phyloP scores from a whole-genome alignment of 805 yeast species.

The Starmerella potacharoeniae region DNA sequence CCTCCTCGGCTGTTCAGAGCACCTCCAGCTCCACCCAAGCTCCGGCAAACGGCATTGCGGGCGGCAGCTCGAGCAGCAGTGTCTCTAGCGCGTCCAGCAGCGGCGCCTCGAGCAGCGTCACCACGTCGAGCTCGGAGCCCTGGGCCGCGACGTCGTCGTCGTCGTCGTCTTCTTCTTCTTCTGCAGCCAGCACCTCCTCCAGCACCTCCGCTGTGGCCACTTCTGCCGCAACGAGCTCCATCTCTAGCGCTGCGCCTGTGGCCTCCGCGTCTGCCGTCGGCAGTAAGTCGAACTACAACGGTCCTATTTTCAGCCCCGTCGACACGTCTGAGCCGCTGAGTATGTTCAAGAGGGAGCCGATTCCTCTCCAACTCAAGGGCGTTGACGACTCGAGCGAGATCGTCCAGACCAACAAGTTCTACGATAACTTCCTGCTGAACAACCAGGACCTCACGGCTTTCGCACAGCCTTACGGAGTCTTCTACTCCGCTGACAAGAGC shows the following conservation, averaged over 20 bases:
- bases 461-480: constrained; percentile 57
- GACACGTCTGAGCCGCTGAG: constrained; percentile 37
- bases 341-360: constrained; percentile 37
- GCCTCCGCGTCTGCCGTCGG: constrained; percentile 7
- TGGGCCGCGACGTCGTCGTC: neutral
- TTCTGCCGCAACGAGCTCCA: neutral
- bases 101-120: neutral
- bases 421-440: constrained; percentile 50
- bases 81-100: neutral
- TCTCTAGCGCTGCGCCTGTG: neutral
- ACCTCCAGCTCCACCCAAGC: neutral
- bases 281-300: constrained; percentile 22
- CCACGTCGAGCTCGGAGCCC: neutral
- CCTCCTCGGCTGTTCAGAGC: neutral
- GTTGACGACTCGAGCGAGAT: constrained; percentile 37
- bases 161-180: neutral
- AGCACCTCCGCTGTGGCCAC: neutral
- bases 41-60: neutral
- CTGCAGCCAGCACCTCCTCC: neutral
- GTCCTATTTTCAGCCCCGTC: constrained; percentile 41
- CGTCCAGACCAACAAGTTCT: constrained; percentile 67
- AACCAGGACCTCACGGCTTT: constrained; percentile 44
- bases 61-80: neutral
- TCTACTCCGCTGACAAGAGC: constrained; percentile 37
- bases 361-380: constrained; percentile 36